phyloP scores from a whole-genome alignment of 352 stramenopile species.

The Phytophthora foliorum region DNA sequence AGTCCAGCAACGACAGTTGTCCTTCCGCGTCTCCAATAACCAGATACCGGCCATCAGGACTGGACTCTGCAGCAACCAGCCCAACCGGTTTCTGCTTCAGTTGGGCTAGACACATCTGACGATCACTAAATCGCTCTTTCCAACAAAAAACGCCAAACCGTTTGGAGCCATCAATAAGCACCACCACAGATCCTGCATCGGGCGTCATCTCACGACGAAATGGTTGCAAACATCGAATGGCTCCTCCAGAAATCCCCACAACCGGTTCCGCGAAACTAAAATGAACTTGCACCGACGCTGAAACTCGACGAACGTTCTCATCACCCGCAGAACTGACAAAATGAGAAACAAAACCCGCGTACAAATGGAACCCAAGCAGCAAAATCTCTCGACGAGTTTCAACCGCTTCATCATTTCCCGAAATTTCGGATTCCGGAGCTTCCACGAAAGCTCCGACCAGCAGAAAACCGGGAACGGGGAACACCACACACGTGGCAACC shows the following conservation, averaged over 20 bases:
- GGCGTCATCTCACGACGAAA: constrained; percentile 32
- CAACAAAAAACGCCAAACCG: constrained; percentile 59
- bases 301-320: background rate
- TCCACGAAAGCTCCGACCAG: constrained; percentile 45
- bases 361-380: constrained; percentile 66
- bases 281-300: constrained; percentile 42
- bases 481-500: constrained; percentile 49
- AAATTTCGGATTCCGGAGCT: constrained; percentile 22
- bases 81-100: constrained; percentile 23
- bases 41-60: constrained; percentile 44
- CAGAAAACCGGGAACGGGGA: constrained; percentile 53
- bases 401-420: background rate
- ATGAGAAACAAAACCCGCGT: constrained; percentile 22
- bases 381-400: constrained; percentile 12
- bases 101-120: constrained; percentile 47
- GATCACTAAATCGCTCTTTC: constrained; percentile 66
- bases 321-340: background rate
- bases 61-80: constrained; percentile 33
- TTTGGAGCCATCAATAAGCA: constrained; percentile 39
- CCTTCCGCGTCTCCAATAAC: constrained; percentile 39
- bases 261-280: constrained; percentile 59
- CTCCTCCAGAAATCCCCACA: constrained; percentile 1
- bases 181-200: constrained; percentile 42
- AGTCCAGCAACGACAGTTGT: constrained; percentile 46
- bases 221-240: constrained; percentile 27